Evolutionary conservation across 495 filamentous ascomycete species (phyloP), one percentile per base, ranked within the genome.

Genomic region (Apiosordaria backusii): DNA sequence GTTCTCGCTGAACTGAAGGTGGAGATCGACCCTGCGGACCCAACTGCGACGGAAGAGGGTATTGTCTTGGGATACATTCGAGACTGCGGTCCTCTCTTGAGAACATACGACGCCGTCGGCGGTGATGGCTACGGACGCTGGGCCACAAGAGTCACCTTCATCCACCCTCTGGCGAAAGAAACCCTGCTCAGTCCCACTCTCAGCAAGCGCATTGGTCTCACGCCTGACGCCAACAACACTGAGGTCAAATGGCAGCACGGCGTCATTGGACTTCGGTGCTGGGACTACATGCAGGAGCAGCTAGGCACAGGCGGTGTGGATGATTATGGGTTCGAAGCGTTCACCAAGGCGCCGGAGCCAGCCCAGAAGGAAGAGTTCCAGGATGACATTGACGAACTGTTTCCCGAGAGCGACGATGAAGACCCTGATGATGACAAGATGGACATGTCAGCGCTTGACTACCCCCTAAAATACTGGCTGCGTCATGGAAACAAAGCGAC

Each of bases 181-280:
- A 60, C 59, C 5, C 65, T 67, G 10, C 59, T 67, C 2, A 62
- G 25, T 19, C 59, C 59, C 16, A 53, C 52, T 19, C 19, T 67
- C 58, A 62, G 50, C 22, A 62, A 50, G 50, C 60, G 60, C 13
- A 67, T 67, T 24, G 65, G 65, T 3, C 50, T 67, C 40, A 50
- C 65, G 16, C 22, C 40, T 7, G 65, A 62, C 22, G 50, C 18
- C 23, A 52, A 67, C 19, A 50, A 67, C 50, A 62, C 50, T 15
- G 65, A 67, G 50, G 65, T 67, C 22, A 23, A 52, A 18, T 67
- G 65, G 65, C 65, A 67, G 25, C 65, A 67, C 29, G 65, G 65
- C 9, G 61, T 67, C 27, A 57, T 67, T n/a, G 65, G 65, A 23
- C 59, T 67, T 55, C 58, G 65, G 19, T 67, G 65, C 50, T 67